Evolutionary conservation across 75 land plant genomes (phyloP).

Genomic region (Pseudotsuga menziesii): DNA sequence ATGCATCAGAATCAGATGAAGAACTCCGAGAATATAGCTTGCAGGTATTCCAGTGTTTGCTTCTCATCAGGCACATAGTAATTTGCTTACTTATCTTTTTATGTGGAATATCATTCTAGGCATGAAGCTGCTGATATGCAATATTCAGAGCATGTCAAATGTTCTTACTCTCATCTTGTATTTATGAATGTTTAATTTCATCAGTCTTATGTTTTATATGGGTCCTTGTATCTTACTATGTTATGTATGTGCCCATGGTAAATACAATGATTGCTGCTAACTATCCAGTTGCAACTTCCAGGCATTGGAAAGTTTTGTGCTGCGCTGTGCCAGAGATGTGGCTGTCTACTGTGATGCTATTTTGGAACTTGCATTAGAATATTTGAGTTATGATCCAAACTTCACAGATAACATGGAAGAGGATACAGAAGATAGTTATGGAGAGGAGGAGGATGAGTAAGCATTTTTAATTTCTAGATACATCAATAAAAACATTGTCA

Average conservation of each 20-base stretch:
- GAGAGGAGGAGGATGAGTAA: constrained; percentile 98
- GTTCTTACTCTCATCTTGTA: background rate
- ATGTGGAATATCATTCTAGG: background rate
- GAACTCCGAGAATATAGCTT: constrained; percentile 98
- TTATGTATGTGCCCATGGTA: no score
- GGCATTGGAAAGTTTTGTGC: constrained; percentile 95
- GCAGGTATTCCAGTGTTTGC: constrained; percentile 51
- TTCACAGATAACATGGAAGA: constrained; percentile 99
- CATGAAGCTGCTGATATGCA: background rate
- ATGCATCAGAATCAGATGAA: constrained; percentile 95
- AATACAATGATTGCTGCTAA: background rate
- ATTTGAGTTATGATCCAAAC: constrained; percentile 95
- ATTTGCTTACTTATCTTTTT: background rate
- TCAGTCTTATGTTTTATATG: background rate
- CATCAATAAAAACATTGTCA: background rate
- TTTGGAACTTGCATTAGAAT: constrained; percentile 76
- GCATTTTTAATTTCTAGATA: constrained; percentile 13
- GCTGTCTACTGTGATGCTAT: constrained; percentile 76
- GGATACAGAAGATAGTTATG: constrained; percentile 85
- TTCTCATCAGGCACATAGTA: background rate
- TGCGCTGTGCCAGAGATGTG: constrained; percentile 95
- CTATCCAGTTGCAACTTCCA: constrained; percentile 13
- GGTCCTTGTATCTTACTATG: background rate
- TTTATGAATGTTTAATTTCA: background rate
- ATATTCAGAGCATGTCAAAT: background rate